These are phyloP conservation scores for Solanum etuberosum DNA, from an alignment of 257 asterid genomes.

Conservation along the genomic window DNA sequence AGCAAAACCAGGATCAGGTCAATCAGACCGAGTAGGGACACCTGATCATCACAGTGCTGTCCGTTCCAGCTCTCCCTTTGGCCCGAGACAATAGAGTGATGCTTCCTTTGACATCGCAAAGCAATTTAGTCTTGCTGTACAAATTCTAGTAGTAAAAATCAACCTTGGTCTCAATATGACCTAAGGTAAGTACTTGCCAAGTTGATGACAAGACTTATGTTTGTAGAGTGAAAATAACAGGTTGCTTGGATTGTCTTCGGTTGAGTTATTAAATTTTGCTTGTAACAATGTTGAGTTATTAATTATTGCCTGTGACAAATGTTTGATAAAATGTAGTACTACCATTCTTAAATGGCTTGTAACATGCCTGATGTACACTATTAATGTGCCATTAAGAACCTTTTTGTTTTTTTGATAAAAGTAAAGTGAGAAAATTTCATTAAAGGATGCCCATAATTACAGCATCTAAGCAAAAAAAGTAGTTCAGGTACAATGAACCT, in stretches of 20 bases:
- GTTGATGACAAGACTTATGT: neutral
- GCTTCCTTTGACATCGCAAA: neutral
- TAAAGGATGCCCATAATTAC: neutral
- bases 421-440: neutral
- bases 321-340: neutral
- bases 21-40: conserved; percentile 19
- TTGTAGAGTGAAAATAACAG: conserved; percentile 7
- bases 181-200: neutral
- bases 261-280: conserved; percentile 1
- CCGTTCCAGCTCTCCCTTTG: conserved; percentile 12
- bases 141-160: neutral
- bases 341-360: neutral
- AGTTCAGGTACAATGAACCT: neutral
- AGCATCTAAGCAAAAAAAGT: neutral
- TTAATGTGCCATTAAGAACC: neutral
- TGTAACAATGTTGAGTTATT: neutral
- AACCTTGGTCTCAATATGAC: neutral
- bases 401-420: neutral
- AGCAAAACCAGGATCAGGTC: conserved; percentile 11
- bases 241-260: conserved; percentile 5
- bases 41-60: conserved; percentile 4
- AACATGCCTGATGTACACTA: neutral
- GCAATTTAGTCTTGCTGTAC: neutral
- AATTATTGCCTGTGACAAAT: neutral
- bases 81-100: conserved; percentile 11